Evolutionary conservation across 2,329 filamentous ascomycete genomes (phyloP).

Genomic region (Aspergillus brunneoviolaceus): DNA sequence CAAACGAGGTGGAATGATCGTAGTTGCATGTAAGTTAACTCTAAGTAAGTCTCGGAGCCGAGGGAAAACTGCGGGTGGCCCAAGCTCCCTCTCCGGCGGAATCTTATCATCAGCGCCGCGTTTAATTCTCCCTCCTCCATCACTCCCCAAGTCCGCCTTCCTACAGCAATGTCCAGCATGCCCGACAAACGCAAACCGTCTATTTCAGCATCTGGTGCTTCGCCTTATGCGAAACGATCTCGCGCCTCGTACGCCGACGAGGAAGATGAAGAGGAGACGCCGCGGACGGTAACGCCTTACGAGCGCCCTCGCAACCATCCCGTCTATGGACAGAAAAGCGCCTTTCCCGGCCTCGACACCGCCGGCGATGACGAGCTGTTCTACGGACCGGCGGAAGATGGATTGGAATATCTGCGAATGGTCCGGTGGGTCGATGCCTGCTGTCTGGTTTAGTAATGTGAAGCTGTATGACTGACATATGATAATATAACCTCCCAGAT

Average conservation of each 20-base stretch:
- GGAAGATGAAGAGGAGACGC: slow-evolving; percentile 26
- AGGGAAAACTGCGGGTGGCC: slow-evolving; percentile 16
- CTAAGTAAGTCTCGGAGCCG: neutral
- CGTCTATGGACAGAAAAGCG: slow-evolving; percentile 69
- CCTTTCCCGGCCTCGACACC: slow-evolving; percentile 62
- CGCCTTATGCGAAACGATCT: slow-evolving; percentile 30
- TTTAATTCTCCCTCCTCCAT: neutral
- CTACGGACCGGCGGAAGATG: slow-evolving; percentile 67
- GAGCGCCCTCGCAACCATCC: slow-evolving; percentile 56
- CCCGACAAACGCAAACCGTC: slow-evolving; percentile 36
- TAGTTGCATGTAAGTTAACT: neutral
- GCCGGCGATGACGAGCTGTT: slow-evolving; percentile 57
- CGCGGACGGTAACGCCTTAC: slow-evolving; percentile 18
- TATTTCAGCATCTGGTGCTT: slow-evolving; percentile 13
- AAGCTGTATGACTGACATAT: slow-evolving; percentile 21
- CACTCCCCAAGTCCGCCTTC: neutral
- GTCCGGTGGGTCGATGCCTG: slow-evolving; percentile 59
- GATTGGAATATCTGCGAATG: slow-evolving; percentile 67
- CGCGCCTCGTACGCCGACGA: slow-evolving; percentile 32
- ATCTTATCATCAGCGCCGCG: slow-evolving; percentile 13
- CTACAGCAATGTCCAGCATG: slow-evolving; percentile 24
- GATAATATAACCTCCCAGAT: slow-evolving; percentile 27
- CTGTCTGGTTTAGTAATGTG: slow-evolving; percentile 16
- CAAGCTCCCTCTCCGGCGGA: slow-evolving; percentile 22
- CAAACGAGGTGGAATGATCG: too few species aligned